A percentile compares a stretch with the other conserved stretches of the same genome.
phyloP scores from a whole-genome alignment of 345 rosid genomes.

The Abelmoschus esculentus region DNA sequence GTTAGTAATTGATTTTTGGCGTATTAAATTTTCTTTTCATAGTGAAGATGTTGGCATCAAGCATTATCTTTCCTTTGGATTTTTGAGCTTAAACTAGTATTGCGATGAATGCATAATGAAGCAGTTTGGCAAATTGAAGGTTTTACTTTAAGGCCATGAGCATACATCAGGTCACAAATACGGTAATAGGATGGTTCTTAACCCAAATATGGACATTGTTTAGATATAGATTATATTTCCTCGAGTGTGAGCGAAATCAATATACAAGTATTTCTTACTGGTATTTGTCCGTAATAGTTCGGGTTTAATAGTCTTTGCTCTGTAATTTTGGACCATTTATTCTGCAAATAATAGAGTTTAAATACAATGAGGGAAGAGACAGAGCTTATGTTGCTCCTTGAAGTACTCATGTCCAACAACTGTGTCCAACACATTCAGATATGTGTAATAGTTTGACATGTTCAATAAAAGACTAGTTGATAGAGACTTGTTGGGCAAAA shows the following conservation, averaged over 20 bases:
- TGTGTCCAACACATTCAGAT: neutral
- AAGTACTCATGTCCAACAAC: neutral
- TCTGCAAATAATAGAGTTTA: conserved; percentile 1
- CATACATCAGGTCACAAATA: neutral
- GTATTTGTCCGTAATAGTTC: no score
- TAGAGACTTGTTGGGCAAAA: neutral
- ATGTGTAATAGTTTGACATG: neutral
- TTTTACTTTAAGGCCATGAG: neutral
- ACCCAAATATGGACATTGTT: neutral
- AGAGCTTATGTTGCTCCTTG: neutral
- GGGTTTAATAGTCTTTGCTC: neutral
- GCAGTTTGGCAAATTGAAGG: neutral
- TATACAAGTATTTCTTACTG: neutral
- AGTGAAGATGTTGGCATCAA: neutral
- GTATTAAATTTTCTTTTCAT: neutral
- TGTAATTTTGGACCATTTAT: neutral
- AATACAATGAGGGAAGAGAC: neutral
- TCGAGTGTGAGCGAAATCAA: neutral
- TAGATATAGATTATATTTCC: neutral
- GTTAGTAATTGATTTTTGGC: neutral
- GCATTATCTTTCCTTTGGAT: neutral
- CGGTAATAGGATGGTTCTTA: neutral
- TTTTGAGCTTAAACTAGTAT: neutral
- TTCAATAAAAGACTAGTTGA: neutral
- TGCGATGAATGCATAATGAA: neutral